phyloP scores from a whole-genome alignment of 73 alveolate species.

The Paramecium primaurelia region DNA sequence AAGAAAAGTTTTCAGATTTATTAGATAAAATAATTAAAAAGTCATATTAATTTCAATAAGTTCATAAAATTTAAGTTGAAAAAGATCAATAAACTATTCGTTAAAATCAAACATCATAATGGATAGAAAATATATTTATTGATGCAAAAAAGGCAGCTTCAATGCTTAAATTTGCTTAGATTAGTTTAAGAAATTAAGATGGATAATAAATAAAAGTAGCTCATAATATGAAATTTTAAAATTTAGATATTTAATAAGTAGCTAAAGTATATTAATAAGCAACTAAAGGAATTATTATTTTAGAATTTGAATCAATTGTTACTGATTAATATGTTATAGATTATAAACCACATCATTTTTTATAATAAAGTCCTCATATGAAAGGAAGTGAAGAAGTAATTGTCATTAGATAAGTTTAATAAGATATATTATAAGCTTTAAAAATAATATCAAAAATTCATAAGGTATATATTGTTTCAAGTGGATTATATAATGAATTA shows the following conservation, averaged over 20 bases:
- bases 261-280: background rate
- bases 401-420: background rate
- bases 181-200: background rate
- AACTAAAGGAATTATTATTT: background rate
- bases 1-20: background rate
- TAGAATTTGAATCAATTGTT: background rate
- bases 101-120: background rate
- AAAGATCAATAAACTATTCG: background rate
- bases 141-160: conserved; percentile 2
- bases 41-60: background rate
- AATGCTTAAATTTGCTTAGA: background rate
- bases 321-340: background rate
- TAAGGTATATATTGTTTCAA: background rate
- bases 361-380: conserved; percentile 22
- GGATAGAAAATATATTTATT: conserved; percentile 15
- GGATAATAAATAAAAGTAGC: background rate
- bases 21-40: background rate
- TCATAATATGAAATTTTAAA: background rate
- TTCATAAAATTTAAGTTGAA: background rate
- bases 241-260: background rate
- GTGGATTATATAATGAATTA: conserved; percentile 31
- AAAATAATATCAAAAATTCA: background rate
- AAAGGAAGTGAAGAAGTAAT: background rate
- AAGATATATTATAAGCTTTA: background rate
- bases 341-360: background rate